Conservation (phyloP, 352 stramenopile genomes). For the Globisporangium canariense region DNA sequence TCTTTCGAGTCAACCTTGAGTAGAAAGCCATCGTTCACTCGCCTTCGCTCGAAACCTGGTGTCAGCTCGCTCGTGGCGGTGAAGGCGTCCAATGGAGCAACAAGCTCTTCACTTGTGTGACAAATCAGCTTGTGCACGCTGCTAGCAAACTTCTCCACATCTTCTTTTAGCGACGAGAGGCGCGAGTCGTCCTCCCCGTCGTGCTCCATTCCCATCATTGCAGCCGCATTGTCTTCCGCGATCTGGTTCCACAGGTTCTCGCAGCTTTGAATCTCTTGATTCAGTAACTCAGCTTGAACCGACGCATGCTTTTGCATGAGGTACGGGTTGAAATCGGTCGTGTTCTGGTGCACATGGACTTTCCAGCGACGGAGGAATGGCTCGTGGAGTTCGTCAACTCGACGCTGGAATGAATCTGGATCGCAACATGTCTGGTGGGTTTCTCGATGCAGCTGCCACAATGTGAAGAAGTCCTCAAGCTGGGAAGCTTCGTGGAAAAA, state of each 20-base stretch:
- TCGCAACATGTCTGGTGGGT: constrained; percentile 45
- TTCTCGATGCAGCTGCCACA: constrained; percentile 63
- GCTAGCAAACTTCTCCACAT: constrained; percentile 71
- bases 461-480: constrained; percentile 51
- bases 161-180: constrained; percentile 58
- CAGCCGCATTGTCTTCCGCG: constrained; percentile 32
- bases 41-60: background rate
- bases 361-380: constrained; percentile 52
- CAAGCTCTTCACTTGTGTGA: background rate
- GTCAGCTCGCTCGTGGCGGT: background rate
- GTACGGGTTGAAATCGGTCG: constrained; percentile 68
- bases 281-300: constrained; percentile 45
- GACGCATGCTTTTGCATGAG: constrained; percentile 54
- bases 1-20: constrained; percentile 69
- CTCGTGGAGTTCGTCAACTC: constrained; percentile 24
- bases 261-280: constrained; percentile 41
- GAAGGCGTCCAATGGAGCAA: background rate
- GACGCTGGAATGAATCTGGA: constrained; percentile 20
- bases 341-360: constrained; percentile 33
- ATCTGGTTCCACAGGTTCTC: constrained; percentile 62
- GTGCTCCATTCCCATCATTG: constrained; percentile 22
- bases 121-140: constrained; percentile 73
- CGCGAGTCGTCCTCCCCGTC: constrained; percentile 38
- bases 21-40: constrained; percentile 27
- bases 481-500: constrained; percentile 59